Base-by-base conservation (phyloP, 768 basidiomycete genomes). In the Trametes gibbosa region DNA sequence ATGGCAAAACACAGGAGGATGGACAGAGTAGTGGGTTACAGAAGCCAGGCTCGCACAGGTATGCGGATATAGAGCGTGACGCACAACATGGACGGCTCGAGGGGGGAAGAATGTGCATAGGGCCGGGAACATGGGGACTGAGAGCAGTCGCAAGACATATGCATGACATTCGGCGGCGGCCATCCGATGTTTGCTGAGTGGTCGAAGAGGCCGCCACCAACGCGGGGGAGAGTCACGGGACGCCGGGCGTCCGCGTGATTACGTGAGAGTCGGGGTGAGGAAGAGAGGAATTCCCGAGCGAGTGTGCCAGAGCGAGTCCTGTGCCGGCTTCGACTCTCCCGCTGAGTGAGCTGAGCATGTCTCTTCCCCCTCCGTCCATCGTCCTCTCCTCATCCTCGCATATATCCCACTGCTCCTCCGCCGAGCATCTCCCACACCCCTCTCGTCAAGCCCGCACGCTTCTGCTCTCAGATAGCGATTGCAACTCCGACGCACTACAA, bases 201-300 rank as follows among this genome's bases (percentile, higher is more conserved):
- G 8, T 42, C 21, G 17, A n/a, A n/a, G n/a, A n/a, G n/a, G n/a
- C n/a, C n/a, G n/a, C n/a, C n/a, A n/a, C n/a, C 9, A 17, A 29
- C 29, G 46, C 25, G 9, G 25, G 10, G 40, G 27, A 7, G 53
- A 32, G n/a, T 24, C 34, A 10, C 13, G 37, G 27, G 32, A 27
- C 39, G 39, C 39, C 47, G 10, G 50, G 34, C 8, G 23, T 14
- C 25, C 55, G 61, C 56, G 61, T 62, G 61, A 62, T 62, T 62
- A 62, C 56, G 61, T 62, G 60, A 61, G 40, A 8, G 16, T 48
- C 41, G 48, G 53, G 49, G 16, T 27, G 14, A 27, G 55, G 55
- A 25, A 42, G 17, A 49, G 56, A 23, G 2, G 32, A 50, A 21
- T 50, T 57, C 34, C 49, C 49, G 57, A 29, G 24, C 12, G 43